Conservation (phyloP, 139 green algal genomes). For the Chlorella sp. region DNA sequence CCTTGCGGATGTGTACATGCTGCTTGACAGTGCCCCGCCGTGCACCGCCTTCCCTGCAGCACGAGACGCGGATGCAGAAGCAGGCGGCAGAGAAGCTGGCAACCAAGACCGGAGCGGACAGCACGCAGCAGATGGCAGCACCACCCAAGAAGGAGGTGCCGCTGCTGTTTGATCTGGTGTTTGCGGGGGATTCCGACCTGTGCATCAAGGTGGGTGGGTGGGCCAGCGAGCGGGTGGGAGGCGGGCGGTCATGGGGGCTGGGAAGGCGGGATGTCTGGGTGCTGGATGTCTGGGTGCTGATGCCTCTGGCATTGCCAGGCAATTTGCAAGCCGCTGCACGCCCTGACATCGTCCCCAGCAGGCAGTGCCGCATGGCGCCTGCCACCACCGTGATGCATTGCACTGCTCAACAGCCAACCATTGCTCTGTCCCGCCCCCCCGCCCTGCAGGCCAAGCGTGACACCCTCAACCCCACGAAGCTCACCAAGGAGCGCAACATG, state of each 20-base stretch:
- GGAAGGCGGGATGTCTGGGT: not conserved
- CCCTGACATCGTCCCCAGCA: no score
- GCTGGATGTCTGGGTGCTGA: not conserved
- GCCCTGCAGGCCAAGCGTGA: constrained; percentile 56
- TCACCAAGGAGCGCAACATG: constrained; percentile 61
- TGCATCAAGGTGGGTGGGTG: constrained; percentile 15
- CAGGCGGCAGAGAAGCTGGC: constrained; percentile 54
- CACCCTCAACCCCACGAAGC: constrained; percentile 78
- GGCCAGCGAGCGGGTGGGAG: not conserved
- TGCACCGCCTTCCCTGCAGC: constrained; percentile 42
- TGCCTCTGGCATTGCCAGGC: not conserved
- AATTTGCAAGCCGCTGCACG: not conserved
- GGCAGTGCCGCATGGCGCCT: no score
- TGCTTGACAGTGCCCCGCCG: not conserved
- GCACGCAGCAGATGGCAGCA: not conserved
- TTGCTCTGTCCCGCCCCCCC: not conserved
- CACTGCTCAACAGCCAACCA: not conserved
- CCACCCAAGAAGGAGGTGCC: constrained; percentile 33
- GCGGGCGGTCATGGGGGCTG: not conserved
- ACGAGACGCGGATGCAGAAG: constrained; percentile 77
- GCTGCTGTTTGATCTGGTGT: constrained; percentile 83
- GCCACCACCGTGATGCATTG: no score
- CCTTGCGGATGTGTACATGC: not conserved
- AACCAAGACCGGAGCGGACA: not conserved
- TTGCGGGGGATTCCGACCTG: constrained; percentile 64